Percentiles rank a stretch among this genome's conserved stretches.
Conservation (phyloP, 169 alveolate species). For the Toxoplasma gondii region DNA sequence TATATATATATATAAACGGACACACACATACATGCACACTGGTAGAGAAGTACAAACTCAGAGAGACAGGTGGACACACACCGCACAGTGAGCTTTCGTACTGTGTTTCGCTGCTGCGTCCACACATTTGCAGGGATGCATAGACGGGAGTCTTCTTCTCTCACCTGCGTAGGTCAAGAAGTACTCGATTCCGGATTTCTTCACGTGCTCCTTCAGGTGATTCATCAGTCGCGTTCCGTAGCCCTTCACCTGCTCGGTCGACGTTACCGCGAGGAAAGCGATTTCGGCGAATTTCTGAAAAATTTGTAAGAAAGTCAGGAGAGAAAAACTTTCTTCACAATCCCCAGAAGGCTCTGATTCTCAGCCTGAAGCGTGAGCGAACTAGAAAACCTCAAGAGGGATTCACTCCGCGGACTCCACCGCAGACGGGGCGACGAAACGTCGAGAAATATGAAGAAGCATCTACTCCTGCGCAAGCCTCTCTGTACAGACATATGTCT, state of each 20-base stretch:
- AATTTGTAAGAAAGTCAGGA: constrained; percentile 77
- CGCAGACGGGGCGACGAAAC: not conserved
- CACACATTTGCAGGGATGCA: not conserved
- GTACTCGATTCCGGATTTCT: constrained; percentile 85
- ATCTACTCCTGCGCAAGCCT: too few relatives aligned
- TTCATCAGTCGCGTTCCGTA: constrained; percentile 98
- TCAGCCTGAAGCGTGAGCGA: not conserved
- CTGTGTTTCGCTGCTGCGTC: not conserved
- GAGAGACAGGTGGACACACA: not conserved
- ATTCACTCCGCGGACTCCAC: too few relatives aligned
- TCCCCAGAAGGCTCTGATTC: not conserved
- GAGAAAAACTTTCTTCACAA: not conserved
- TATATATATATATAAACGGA: not conserved
- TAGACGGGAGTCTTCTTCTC: not conserved
- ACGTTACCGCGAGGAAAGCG: constrained; percentile 97
- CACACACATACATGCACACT: not conserved
- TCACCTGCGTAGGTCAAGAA: constrained; percentile 86
- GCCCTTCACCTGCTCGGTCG: constrained; percentile 95
- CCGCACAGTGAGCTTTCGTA: not conserved
- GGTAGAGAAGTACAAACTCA: not conserved
- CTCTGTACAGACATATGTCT: too few relatives aligned
- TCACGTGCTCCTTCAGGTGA: constrained; percentile 94
- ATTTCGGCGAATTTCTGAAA: constrained; percentile 95
- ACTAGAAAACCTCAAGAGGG: not conserved
- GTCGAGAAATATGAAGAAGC: not conserved